Base-by-base conservation (phyloP, 106 monocot genomes). In the Apostasia shenzhenica region DNA sequence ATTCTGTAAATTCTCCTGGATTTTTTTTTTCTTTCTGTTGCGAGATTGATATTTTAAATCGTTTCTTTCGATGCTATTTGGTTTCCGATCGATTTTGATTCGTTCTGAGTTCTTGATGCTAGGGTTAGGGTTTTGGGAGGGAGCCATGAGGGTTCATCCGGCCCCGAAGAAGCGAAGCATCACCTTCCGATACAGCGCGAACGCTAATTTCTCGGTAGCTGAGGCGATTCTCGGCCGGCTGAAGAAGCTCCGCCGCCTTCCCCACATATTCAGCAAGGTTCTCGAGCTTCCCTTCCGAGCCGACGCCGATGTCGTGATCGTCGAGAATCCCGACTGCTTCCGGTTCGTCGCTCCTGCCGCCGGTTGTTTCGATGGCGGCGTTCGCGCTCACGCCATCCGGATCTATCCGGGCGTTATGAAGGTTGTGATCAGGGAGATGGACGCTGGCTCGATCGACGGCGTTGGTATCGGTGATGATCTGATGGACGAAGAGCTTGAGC, bases 101-200 rank as follows among this genome's bases (percentile, higher is more conserved):
- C 26, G 26, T 48, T 65, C 65, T 26, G 8, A 9, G 48, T 65
- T 65, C 59, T 57, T 57, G 59, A 60, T 60, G 37, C 26, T 4
- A 39, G 40, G 59, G 4, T 41, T 40, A 40, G 59, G 12, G 39
- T 7, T 7, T 65, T 48, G 2, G 59, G 38, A 61, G 38, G 8
- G 41, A 55, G 58, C 53, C 60, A 89, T 89, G 89, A 89, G 80
- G 76, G 85, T 89, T 52, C 82, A 89, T 67, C 89, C 88, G 60
- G 73, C 73, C 9, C 78, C 84, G 39, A 71, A 61, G 81, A 84
- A 80, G 81, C 78, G 81, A 58, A 76, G 68, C 73, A 72, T 79
- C 48, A 52, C 88, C 13, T 75, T 83, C 72, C 67, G 70, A 47
- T 79, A 72, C 67, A 59, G 48, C 46, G 75, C 14, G 6, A 69